A percentile compares a stretch with the other conserved stretches of the same genome.
These are phyloP conservation scores for Lachnellula subtilissima DNA, from an alignment of 2,329 filamentous ascomycete genomes.

Conservation along the genomic window DNA sequence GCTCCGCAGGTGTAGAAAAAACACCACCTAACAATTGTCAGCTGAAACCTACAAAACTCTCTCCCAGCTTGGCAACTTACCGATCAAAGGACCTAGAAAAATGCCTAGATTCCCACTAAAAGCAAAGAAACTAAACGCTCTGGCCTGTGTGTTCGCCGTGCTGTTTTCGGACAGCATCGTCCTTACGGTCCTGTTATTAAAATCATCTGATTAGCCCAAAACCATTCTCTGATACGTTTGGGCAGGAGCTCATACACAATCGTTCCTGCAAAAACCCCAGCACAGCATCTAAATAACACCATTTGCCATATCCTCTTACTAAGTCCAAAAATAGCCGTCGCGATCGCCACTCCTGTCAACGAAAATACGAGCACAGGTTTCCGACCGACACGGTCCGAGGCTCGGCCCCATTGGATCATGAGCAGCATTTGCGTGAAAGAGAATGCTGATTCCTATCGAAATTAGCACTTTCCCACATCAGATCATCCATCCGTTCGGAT, in stretches of 20 bases:
- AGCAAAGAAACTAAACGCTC: constrained; percentile 71
- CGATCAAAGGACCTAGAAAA: constrained; percentile 56
- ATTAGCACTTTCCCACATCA: not conserved
- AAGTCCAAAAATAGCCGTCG: constrained; percentile 63
- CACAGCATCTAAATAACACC: constrained; percentile 65
- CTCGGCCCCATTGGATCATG: constrained; percentile 69
- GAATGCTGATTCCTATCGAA: constrained; percentile 56
- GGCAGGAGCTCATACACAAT: constrained; percentile 46
- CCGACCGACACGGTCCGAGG: constrained; percentile 63
- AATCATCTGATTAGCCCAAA: not conserved
- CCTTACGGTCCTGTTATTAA: constrained; percentile 48
- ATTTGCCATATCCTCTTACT: constrained; percentile 66
- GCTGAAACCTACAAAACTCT: constrained; percentile 1
- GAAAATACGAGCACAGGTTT: constrained; percentile 68
- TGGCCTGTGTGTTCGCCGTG: constrained; percentile 64
- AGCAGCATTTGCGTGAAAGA: constrained; percentile 71
- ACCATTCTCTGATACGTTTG: not conserved
- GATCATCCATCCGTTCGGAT: not conserved
- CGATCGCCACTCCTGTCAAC: constrained; percentile 56
- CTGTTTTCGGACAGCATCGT: constrained; percentile 74
- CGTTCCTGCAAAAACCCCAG: constrained; percentile 69
- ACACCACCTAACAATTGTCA: constrained; percentile 48
- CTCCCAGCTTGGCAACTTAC: constrained; percentile 39
- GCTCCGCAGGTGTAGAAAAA: constrained; percentile 60
- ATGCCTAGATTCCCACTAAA: constrained; percentile 72